Evolutionary conservation across 345 rosid species (phyloP).

Genomic region (Jatropha curcas): DNA sequence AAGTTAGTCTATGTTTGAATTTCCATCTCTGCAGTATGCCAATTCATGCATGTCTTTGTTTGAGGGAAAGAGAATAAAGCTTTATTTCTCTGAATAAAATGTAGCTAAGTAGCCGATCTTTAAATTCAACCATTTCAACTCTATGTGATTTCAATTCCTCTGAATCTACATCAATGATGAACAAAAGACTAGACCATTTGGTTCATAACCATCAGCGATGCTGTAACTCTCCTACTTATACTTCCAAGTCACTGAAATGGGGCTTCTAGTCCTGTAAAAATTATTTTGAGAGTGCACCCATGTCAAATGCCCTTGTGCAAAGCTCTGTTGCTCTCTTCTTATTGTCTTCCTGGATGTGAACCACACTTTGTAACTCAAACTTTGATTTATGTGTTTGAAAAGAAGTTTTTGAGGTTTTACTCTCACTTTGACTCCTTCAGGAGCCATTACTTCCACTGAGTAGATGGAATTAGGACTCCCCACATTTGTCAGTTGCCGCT

Average conservation of each 20-base stretch:
- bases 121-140: background rate
- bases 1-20: background rate
- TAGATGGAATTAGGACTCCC: conserved; percentile 69
- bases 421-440: conserved; percentile 29
- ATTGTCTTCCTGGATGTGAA: conserved; percentile 51
- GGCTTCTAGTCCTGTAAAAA: conserved; percentile 66
- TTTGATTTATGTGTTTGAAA: conserved; percentile 53
- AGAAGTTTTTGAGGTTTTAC: conserved; percentile 58
- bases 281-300: conserved; percentile 62
- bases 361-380: conserved; percentile 61
- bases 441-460: conserved; percentile 63
- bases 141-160: background rate
- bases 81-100: conserved; percentile 2
- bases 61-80: background rate
- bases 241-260: conserved; percentile 75
- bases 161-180: conserved; percentile 13
- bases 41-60: background rate
- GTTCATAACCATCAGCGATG: background rate
- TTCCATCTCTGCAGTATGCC: background rate
- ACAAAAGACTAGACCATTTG: background rate
- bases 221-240: background rate
- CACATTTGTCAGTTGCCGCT: conserved; percentile 68
- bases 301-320: conserved; percentile 68
- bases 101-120: background rate
- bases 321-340: conserved; percentile 25